Conservation (phyloP, 352 stramenopile genomes). For the Phytophthora podocarpi region DNA sequence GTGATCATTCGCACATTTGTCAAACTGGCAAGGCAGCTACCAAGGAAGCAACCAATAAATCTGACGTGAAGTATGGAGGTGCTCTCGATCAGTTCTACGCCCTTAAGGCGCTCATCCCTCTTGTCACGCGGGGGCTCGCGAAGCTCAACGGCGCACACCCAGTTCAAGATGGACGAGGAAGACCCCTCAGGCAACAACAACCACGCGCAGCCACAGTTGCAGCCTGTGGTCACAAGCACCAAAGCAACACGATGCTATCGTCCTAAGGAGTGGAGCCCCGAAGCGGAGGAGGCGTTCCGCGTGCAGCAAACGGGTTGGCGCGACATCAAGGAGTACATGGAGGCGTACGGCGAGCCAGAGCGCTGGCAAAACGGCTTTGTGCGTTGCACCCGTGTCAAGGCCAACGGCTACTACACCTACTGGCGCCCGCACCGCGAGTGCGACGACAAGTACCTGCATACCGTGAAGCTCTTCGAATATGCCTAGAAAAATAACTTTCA, state of each 20-base stretch:
- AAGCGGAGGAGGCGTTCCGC: slow-evolving; percentile 77
- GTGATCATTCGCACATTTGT: background rate
- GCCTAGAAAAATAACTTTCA: slow-evolving; percentile 22
- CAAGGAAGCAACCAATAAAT: slow-evolving; percentile 2
- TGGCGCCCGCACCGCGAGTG: slow-evolving; percentile 77
- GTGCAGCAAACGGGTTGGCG: slow-evolving; percentile 77
- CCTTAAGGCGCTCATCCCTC: slow-evolving; percentile 37
- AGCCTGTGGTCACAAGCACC: slow-evolving; percentile 50
- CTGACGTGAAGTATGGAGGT: slow-evolving; percentile 26
- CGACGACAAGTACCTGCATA: slow-evolving; percentile 84
- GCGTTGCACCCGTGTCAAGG: slow-evolving; percentile 81
- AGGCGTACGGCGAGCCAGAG: slow-evolving; percentile 74
- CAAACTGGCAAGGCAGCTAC: background rate
- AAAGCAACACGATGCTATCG: slow-evolving; percentile 70
- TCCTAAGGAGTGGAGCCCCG: slow-evolving; percentile 69
- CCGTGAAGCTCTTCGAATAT: slow-evolving; percentile 83
- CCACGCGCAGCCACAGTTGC: slow-evolving; percentile 16
- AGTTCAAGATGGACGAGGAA: slow-evolving; percentile 67
- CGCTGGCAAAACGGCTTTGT: slow-evolving; percentile 80
- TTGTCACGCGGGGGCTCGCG: slow-evolving; percentile 45
- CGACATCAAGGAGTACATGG: slow-evolving; percentile 84
- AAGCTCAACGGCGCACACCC: slow-evolving; percentile 25
- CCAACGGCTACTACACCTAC: slow-evolving; percentile 86
- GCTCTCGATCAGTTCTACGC: slow-evolving; percentile 42
- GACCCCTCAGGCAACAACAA: slow-evolving; percentile 36